phyloP scores from a whole-genome alignment of 2,329 filamentous ascomycete species.

The Xylaria sp. region DNA sequence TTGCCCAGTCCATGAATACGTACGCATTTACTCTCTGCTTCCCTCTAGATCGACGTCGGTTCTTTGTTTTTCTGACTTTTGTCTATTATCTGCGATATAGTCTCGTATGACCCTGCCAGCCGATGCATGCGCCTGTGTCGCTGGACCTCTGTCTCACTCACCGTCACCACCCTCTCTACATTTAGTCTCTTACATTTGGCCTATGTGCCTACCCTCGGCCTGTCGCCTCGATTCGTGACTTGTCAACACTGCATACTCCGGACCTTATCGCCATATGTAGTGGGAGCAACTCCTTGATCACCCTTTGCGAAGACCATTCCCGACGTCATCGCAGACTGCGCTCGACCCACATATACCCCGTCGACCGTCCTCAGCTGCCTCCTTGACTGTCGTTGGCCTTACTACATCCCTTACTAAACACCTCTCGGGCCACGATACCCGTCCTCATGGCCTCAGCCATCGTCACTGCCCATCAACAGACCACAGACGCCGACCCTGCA shows the following conservation, averaged over 20 bases:
- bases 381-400: not conserved
- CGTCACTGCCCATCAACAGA: conserved; percentile 29
- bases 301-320: conserved; percentile 4
- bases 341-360: not conserved
- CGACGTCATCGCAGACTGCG: conserved; percentile 2
- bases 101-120: not conserved
- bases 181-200: not conserved
- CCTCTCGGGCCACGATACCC: not conserved
- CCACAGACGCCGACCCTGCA: conserved; percentile 10
- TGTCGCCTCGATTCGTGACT: conserved; percentile 1
- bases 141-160: conserved; percentile 6
- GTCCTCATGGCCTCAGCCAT: conserved; percentile 37
- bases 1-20: not conserved
- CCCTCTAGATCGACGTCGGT: not conserved
- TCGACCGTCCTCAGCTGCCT: not conserved
- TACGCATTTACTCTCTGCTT: not conserved
- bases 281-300: not conserved
- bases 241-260: not conserved
- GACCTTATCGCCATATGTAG: not conserved
- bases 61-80: conserved; percentile 7
- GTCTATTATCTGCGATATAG: not conserved
- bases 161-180: not conserved
- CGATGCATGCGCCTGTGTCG: conserved; percentile 8
- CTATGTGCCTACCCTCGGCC: conserved; percentile 3
- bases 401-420: not conserved